Evolutionary conservation across 352 stramenopile species (phyloP).

Genomic region (Phytopythium kandeliae): DNA sequence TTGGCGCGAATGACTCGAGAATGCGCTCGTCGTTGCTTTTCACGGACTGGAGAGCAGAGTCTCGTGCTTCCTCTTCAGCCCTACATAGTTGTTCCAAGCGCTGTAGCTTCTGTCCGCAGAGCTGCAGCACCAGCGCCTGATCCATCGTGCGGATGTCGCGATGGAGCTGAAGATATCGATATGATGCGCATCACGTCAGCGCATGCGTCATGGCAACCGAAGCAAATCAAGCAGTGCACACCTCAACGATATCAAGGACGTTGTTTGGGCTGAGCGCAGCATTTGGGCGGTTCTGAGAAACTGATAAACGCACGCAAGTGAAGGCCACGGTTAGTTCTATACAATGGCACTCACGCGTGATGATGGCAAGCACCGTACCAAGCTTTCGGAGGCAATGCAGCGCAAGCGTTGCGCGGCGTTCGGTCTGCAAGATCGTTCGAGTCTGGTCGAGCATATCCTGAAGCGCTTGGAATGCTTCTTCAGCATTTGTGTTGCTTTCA

Average conservation of each 20-base stretch:
- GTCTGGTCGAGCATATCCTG: neutral
- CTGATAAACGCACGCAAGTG: neutral
- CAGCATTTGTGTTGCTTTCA: neutral
- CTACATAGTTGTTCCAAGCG: slow-evolving; percentile 13
- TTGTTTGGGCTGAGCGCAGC: neutral
- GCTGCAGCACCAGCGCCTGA: slow-evolving; percentile 11
- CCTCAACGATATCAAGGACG: slow-evolving; percentile 1
- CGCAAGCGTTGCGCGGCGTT: neutral
- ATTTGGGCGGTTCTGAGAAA: neutral
- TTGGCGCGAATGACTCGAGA: neutral
- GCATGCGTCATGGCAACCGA: neutral
- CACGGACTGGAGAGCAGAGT: slow-evolving; percentile 5
- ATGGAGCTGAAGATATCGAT: slow-evolving; percentile 12
- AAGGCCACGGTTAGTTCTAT: neutral
- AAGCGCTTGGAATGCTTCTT: neutral
- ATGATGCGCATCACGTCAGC: neutral
- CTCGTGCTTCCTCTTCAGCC: slow-evolving; percentile 9
- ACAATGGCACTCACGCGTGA: no score
- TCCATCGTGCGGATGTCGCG: slow-evolving; percentile 22
- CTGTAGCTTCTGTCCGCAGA: slow-evolving; percentile 21
- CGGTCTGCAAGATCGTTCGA: neutral
- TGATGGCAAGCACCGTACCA: neutral
- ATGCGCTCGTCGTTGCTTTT: slow-evolving; percentile 3
- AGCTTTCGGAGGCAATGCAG: neutral
- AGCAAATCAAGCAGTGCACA: neutral